Conservation (phyloP, 164 flowering plant species). For the Magnolia sinica region DNA sequence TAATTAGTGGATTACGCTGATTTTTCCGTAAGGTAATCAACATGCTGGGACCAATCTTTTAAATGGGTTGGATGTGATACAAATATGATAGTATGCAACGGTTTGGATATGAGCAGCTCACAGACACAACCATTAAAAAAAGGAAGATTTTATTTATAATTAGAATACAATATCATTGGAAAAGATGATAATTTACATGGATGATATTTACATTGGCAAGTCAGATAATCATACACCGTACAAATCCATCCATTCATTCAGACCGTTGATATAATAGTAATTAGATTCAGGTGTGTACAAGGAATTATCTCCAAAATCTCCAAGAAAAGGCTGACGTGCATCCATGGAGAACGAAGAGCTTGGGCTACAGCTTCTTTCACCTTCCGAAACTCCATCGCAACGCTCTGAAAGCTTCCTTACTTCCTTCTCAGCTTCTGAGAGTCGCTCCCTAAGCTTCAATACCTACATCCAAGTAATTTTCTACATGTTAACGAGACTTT, state of each 20-base stretch:
- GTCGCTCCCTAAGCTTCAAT: slow-evolving; percentile 46
- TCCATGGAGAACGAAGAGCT: slow-evolving; percentile 50
- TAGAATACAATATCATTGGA: no score
- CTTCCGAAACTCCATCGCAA: slow-evolving; percentile 24
- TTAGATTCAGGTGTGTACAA: neutral
- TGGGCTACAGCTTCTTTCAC: slow-evolving; percentile 37
- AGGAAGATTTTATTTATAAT: no score
- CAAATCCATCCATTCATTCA: slow-evolving; percentile 45
- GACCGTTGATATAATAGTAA: slow-evolving; percentile 17
- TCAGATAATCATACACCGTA: slow-evolving; percentile 8
- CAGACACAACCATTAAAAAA: no score
- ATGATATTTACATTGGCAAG: neutral
- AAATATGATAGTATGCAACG: no score
- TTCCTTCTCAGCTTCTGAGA: slow-evolving; percentile 53
- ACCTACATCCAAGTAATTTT: slow-evolving; percentile 34
- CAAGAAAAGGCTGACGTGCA: slow-evolving; percentile 30
- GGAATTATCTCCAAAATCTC: slow-evolving; percentile 36
- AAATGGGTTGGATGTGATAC: no score
- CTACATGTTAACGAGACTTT: neutral
- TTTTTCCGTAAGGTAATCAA: no score
- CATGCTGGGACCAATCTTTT: no score
- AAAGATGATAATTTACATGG: neutral
- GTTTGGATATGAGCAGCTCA: no score
- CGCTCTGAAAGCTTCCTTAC: slow-evolving; percentile 35
- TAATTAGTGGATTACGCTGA: no score